phyloP scores from a whole-genome alignment of 192 early-diverging fungal genomes.

The Backusella tarrabulga region DNA sequence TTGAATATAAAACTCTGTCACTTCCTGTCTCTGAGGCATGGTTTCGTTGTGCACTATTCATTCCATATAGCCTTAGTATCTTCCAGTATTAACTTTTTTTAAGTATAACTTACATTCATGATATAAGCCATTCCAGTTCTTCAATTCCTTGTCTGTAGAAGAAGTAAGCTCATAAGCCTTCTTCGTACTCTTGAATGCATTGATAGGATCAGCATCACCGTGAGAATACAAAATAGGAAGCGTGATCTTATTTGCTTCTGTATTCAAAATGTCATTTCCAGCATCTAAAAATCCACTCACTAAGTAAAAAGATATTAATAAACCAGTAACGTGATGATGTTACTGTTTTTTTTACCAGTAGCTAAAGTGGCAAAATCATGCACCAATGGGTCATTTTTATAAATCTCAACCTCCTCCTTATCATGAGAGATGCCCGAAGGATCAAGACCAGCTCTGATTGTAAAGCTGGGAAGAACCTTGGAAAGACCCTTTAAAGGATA shows the following conservation, averaged over 20 bases:
- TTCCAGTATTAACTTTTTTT: background rate
- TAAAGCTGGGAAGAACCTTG: slow-evolving; percentile 43
- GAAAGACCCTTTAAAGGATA: slow-evolving; percentile 30
- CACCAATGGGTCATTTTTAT: slow-evolving; percentile 54
- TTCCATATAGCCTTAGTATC: background rate
- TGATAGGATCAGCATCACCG: slow-evolving; percentile 51
- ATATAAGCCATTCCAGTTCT: slow-evolving; percentile 27
- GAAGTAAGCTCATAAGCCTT: slow-evolving; percentile 39
- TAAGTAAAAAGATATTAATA: slow-evolving; percentile 9
- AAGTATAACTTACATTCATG: slow-evolving; percentile 39
- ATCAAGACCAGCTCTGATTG: slow-evolving; percentile 41
- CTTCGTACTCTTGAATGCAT: slow-evolving; percentile 29
- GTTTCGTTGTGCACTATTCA: background rate
- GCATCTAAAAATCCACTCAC: slow-evolving; percentile 51
- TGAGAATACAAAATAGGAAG: slow-evolving; percentile 53
- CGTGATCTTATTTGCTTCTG: slow-evolving; percentile 37
- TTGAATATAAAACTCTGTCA: slow-evolving; percentile 38
- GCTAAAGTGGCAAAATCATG: slow-evolving; percentile 47
- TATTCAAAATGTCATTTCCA: slow-evolving; percentile 41
- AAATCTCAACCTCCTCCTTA: slow-evolving; percentile 42
- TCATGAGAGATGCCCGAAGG: slow-evolving; percentile 43
- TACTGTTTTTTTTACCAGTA: slow-evolving; percentile 31
- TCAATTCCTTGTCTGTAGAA: slow-evolving; percentile 41
- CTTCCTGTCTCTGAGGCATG: slow-evolving; percentile 29
- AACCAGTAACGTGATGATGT: background rate